Conservation (phyloP, 2,329 filamentous ascomycete species). For the Fusarium metavorans region DNA sequence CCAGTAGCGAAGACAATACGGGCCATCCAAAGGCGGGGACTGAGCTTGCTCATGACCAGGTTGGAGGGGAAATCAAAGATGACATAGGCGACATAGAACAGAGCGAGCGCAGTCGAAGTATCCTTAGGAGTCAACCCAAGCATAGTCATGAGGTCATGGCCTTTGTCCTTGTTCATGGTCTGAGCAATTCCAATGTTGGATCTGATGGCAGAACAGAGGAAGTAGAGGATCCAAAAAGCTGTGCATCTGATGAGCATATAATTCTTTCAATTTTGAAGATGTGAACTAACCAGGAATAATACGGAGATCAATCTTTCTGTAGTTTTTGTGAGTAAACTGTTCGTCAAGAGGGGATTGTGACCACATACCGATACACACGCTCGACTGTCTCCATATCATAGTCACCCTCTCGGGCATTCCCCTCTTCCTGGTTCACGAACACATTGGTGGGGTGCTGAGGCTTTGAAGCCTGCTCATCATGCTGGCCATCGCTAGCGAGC, state of each 20-base stretch:
- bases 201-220: constrained; percentile 90
- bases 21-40: constrained; percentile 91
- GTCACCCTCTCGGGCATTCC: constrained; percentile 50
- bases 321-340: constrained; percentile 3
- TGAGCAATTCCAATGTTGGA: constrained; percentile 95
- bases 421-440: constrained; percentile 47
- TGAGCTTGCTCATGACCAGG: constrained; percentile 86
- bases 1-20: constrained; percentile 90
- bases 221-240: constrained; percentile 93
- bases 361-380: constrained; percentile 59
- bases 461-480: constrained; percentile 35
- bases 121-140: constrained; percentile 79
- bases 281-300: constrained; percentile 66
- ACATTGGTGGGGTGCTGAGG: constrained; percentile 33
- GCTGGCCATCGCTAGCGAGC: constrained; percentile 50
- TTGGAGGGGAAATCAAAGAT: constrained; percentile 91
- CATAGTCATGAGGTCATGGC: constrained; percentile 80
- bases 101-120: constrained; percentile 83
- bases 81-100: constrained; percentile 95
- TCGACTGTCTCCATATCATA: constrained; percentile 66
- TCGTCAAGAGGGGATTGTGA: not conserved
- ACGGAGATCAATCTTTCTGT: constrained; percentile 65
- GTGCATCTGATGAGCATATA: constrained; percentile 15
- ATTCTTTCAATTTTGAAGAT: not conserved
- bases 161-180: constrained; percentile 82